Conservation (phyloP, 2,329 filamentous ascomycete species). For the Anthostomella pinea region DNA sequence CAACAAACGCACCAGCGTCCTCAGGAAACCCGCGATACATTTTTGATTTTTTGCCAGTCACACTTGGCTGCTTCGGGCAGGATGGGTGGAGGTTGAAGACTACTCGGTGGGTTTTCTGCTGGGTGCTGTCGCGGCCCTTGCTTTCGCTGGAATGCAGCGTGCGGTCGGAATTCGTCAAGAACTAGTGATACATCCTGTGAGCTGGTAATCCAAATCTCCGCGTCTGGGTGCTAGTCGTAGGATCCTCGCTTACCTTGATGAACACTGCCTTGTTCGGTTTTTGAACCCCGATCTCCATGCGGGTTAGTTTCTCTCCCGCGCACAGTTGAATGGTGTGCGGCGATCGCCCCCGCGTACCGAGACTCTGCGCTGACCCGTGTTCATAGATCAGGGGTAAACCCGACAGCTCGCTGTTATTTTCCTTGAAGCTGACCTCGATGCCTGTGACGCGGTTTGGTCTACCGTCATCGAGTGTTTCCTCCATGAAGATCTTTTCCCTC, state of each 20-base stretch:
- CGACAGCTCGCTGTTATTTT: constrained; percentile 11
- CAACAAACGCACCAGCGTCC: constrained; percentile 3
- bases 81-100: constrained; percentile 6
- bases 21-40: background rate
- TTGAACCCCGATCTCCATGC: constrained; percentile 13
- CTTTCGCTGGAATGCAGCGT: constrained; percentile 7
- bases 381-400: constrained; percentile 16
- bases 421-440: constrained; percentile 16
- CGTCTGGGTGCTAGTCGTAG: no score
- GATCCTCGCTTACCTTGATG: constrained; percentile 18
- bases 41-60: background rate
- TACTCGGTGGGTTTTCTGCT: constrained; percentile 1
- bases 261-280: constrained; percentile 9
- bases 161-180: constrained; percentile 9
- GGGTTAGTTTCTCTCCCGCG: constrained; percentile 11
- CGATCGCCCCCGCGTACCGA: constrained; percentile 10
- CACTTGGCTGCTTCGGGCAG: background rate
- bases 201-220: no score
- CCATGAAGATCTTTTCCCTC: constrained; percentile 16
- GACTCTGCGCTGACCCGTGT: constrained; percentile 7
- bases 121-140: background rate
- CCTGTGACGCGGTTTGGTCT: constrained; percentile 5
- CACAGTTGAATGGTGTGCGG: constrained; percentile 7
- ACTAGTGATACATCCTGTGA: constrained; percentile 5
- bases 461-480: constrained; percentile 8